Conservation (phyloP, 139 green algal genomes). For the Volvox reticuliferus region DNA sequence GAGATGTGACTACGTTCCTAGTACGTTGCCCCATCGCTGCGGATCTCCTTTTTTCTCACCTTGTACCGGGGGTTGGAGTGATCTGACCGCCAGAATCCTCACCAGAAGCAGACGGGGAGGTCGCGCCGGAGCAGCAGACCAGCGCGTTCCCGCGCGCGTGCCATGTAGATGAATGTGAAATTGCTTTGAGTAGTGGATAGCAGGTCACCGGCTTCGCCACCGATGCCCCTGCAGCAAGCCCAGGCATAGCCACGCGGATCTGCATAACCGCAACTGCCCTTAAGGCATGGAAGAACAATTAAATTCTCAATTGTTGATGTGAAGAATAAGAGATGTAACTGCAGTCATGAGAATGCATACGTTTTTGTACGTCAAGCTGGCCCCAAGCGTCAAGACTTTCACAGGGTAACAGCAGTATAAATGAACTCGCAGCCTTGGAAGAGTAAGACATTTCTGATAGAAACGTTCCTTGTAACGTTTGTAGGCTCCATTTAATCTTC, state of each 20-base stretch:
- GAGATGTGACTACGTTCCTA: no score
- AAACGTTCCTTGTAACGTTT: no score
- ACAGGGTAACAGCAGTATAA: no score
- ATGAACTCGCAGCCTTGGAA: no score
- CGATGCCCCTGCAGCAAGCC: not conserved
- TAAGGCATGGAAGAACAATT: no score
- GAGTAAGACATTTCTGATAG: no score
- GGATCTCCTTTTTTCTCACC: not conserved
- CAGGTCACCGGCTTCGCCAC: not conserved
- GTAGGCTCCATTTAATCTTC: not conserved
- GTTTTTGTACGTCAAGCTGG: no score
- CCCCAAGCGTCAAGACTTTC: no score
- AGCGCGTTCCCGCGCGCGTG: not conserved
- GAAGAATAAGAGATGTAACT: no score
- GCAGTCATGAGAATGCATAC: no score
- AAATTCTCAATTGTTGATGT: no score
- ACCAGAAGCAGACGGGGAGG: not conserved
- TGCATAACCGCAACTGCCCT: not conserved
- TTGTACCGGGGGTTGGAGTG: not conserved
- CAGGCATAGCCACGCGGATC: not conserved
- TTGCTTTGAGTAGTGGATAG: not conserved
- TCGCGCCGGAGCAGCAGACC: not conserved
- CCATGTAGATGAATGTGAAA: not conserved
- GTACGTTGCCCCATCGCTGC: no score
- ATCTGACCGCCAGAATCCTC: not conserved